Conservation (phyloP, 768 basidiomycete species). For the Lactarius akahatsu region DNA sequence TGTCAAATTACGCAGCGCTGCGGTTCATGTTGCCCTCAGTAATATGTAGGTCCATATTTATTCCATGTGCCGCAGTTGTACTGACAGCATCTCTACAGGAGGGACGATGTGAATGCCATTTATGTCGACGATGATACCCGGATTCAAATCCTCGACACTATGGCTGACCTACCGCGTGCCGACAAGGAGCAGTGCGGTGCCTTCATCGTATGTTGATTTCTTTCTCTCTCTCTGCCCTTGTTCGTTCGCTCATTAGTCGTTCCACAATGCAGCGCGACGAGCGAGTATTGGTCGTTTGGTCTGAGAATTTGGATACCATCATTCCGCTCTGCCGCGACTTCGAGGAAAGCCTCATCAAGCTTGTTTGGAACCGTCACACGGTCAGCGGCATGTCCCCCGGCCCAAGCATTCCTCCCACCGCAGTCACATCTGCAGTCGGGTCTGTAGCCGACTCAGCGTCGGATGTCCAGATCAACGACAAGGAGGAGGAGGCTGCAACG, state of each 20-base stretch:
- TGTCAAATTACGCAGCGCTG: constrained; percentile 76
- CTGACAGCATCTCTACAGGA: constrained; percentile 38
- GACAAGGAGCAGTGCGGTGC: constrained; percentile 92
- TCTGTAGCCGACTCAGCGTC: constrained; percentile 51
- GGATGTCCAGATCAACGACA: constrained; percentile 57
- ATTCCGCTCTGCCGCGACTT: constrained; percentile 71
- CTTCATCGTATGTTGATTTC: constrained; percentile 59
- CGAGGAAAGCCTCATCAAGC: constrained; percentile 74
- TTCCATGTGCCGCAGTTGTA: background rate
- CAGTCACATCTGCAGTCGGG: constrained; percentile 44
- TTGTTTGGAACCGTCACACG: constrained; percentile 60
- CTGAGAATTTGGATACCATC: constrained; percentile 77
- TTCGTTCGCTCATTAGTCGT: background rate
- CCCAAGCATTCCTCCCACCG: constrained; percentile 40
- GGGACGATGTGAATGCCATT: constrained; percentile 58
- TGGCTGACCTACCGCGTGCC: constrained; percentile 64
- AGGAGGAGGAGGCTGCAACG: constrained; percentile 30
- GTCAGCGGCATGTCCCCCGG: background rate
- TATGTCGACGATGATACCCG: constrained; percentile 78
- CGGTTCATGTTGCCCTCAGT: constrained; percentile 73
- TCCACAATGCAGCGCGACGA: constrained; percentile 63
- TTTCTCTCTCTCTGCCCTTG: background rate
- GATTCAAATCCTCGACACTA: constrained; percentile 79
- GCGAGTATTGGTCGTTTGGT: constrained; percentile 80
- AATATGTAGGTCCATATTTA: constrained; percentile 51